A percentile compares a stretch with the other conserved stretches of the same genome.
Evolutionary conservation across 495 filamentous ascomycete species (phyloP).

Genomic region (Aspergillus carlsbadensis): DNA sequence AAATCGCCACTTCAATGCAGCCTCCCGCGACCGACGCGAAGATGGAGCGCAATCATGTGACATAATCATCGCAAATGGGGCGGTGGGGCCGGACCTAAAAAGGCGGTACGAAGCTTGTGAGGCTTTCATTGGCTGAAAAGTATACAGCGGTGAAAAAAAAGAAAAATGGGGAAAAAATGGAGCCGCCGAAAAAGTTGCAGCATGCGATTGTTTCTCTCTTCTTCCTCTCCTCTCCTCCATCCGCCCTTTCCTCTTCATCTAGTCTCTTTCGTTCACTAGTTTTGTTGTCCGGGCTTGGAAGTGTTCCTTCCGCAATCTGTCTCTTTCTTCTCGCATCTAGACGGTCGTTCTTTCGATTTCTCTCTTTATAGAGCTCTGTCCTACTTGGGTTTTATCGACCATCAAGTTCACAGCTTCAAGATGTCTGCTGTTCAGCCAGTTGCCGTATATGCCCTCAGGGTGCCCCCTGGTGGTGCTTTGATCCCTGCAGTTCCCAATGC

Average conservation of each 20-base stretch:
- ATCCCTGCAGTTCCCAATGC: constrained; percentile 72
- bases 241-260: constrained; percentile 9
- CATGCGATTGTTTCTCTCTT: constrained; percentile 4
- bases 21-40: constrained; percentile 13
- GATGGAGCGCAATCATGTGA: constrained; percentile 22
- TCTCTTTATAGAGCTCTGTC: constrained; percentile 21
- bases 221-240: constrained; percentile 9
- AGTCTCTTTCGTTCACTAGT: constrained; percentile 16
- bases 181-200: constrained; percentile 16
- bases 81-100: constrained; percentile 24
- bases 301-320: background rate
- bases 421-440: constrained; percentile 68
- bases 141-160: constrained; percentile 11
- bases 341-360: constrained; percentile 22
- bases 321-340: constrained; percentile 18
- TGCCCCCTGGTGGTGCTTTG: constrained; percentile 74
- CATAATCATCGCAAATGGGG: background rate
- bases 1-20: background rate
- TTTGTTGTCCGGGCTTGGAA: background rate
- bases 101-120: constrained; percentile 19
- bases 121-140: background rate
- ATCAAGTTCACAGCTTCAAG: constrained; percentile 15
- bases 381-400: constrained; percentile 2
- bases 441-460: constrained; percentile 84
- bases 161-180: constrained; percentile 25